phyloP scores from a whole-genome alignment of 106 monocot genomes.

The Dactylorhiza incarnata region DNA sequence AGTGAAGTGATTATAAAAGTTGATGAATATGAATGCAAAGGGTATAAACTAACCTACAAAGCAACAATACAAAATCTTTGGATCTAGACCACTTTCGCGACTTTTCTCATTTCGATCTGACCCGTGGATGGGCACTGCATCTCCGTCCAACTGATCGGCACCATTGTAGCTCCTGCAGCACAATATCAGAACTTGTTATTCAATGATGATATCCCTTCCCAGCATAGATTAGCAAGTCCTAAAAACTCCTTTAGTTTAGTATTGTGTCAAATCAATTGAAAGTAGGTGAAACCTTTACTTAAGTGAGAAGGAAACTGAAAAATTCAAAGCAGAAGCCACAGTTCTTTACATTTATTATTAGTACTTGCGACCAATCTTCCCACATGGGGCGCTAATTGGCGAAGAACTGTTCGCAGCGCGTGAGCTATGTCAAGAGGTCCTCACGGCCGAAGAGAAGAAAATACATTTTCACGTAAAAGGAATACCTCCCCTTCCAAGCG shows the following conservation, averaged over 20 bases:
- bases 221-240: background rate
- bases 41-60: no score
- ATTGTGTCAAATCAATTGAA: background rate
- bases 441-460: no score
- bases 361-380: background rate
- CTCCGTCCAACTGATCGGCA: slow-evolving; percentile 86
- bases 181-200: background rate
- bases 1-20: no score
- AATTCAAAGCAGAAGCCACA: background rate
- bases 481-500: no score
- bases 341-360: background rate
- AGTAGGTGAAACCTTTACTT: background rate
- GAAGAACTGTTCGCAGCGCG: no score
- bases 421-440: no score
- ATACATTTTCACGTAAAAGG: no score
- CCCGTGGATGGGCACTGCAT: slow-evolving; percentile 87
- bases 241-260: background rate
- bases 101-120: slow-evolving; percentile 76
- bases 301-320: background rate
- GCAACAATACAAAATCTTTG: no score
- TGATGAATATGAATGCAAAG: no score
- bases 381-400: no score
- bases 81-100: slow-evolving; percentile 54
- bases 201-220: background rate
- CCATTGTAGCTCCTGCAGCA: slow-evolving; percentile 53